Evolutionary conservation across 1,284 basidiomycete species (phyloP).

Genomic region (Lignosus rhinocerotis): DNA sequence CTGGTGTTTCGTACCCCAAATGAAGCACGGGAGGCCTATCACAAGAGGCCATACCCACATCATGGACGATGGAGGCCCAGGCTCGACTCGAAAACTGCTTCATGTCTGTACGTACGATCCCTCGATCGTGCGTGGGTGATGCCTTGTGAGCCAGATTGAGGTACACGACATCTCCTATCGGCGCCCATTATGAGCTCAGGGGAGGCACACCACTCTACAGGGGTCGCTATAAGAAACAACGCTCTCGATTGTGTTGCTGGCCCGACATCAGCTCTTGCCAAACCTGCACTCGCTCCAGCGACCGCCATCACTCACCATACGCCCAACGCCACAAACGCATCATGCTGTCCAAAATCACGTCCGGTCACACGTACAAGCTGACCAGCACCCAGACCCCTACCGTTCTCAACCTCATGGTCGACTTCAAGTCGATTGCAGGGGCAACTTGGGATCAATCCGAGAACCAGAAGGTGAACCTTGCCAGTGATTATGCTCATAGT

Average conservation of each 20-base stretch:
- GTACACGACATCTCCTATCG: constrained; percentile 4
- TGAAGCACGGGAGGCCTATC: constrained; percentile 8
- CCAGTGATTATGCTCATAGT: no score
- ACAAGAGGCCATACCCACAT: constrained; percentile 6
- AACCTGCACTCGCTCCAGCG: background rate
- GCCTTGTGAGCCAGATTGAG: constrained; percentile 2
- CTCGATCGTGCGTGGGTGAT: constrained; percentile 10
- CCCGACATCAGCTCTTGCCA: background rate
- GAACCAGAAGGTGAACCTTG: constrained; percentile 47
- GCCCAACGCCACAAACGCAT: background rate
- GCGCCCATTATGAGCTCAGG: constrained; percentile 1
- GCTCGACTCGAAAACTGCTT: constrained; percentile 3
- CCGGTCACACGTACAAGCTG: constrained; percentile 40
- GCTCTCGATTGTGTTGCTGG: background rate
- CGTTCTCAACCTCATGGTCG: constrained; percentile 50
- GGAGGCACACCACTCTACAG: constrained; percentile 5
- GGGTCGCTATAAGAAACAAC: constrained; percentile 5
- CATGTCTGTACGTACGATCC: constrained; percentile 11
- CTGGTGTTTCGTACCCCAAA: constrained; percentile 11
- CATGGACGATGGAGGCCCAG: constrained; percentile 4
- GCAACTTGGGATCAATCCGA: constrained; percentile 40
- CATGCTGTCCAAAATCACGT: constrained; percentile 12
- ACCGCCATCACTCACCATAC: background rate
- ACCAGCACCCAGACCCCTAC: constrained; percentile 47
- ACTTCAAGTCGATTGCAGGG: constrained; percentile 49